Evolutionary conservation across 257 asterid genomes (phyloP), one percentile per base, ranked within the genome.

Genomic region (Solanum habrochaites): DNA sequence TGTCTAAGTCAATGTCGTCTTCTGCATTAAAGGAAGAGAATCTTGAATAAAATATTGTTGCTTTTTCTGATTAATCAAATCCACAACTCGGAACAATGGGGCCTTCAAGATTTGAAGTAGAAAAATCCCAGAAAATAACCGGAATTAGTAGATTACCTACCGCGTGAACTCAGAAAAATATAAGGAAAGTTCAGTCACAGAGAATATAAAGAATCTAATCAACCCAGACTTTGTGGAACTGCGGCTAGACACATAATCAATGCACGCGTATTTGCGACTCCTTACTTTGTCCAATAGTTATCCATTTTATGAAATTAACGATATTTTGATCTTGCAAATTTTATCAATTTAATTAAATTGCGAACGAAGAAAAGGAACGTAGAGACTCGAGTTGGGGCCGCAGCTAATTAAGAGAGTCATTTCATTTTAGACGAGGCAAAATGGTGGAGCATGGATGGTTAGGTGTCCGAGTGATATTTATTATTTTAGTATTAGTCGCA

Each of bases 121-220:
- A 78, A 45, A 45, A 27, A 45, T 43, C 84, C 84, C 45, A 78
- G 84, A 80, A 80, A 80, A 80, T 80, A 1, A 80, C 43, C 67
- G 10, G 27, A 80, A 80, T 80, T 47, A 80, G 84, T 9, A 27
- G 18, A 89, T 83, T 32, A 87, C 75, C 29, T 71, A 89, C 90
- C 95, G 94, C 94, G 95, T 90, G 71, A 86, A 66, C 21, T 42
- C 20, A 71, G 89, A 87, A 87, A 87, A 70, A 43, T 85, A 88
- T 87, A 11, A 27, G 13, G 32, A 32, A 86, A 80, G 82, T 86
- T 32, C 69, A 42, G 60, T 84, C 71, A 71, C 82, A 88, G 87
- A 83, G 85, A 62, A 21, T 29, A 78, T 78, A 16, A 45, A 9
- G 64, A 52, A 80, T 27, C 84, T 23, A 80, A 78, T 80, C 42